A percentile compares a stretch with the other conserved stretches of the same genome.
Conservation (phyloP, 495 filamentous ascomycete species). For the Tuber aestivum region DNA sequence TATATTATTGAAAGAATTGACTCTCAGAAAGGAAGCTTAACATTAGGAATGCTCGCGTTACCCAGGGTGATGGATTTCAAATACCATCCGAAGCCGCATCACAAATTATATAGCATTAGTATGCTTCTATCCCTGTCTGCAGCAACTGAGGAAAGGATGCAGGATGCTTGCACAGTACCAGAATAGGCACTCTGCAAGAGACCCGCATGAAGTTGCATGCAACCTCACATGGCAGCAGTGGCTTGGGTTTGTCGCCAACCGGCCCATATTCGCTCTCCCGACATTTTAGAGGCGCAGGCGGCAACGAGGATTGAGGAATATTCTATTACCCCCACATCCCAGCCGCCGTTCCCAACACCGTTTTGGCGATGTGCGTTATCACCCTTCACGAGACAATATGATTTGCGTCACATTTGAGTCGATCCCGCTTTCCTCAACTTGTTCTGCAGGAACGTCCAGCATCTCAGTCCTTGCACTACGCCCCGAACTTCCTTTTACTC, state of each 20-base stretch:
- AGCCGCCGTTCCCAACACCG: slow-evolving; percentile 9
- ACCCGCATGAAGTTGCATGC: not conserved
- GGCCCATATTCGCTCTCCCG: slow-evolving; percentile 15
- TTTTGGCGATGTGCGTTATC: not conserved
- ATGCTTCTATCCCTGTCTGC: not conserved
- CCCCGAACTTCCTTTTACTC: not conserved
- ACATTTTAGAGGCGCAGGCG: slow-evolving; percentile 19
- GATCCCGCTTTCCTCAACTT: not conserved
- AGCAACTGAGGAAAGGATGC: not conserved
- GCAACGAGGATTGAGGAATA: slow-evolving; percentile 19
- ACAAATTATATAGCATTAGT: not conserved
- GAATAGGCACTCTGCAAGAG: not conserved
- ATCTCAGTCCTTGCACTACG: not conserved
- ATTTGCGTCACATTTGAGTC: slow-evolving; percentile 3
- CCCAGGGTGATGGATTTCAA: not conserved
- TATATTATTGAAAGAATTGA: not conserved
- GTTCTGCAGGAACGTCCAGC: not conserved
- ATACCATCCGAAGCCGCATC: not conserved
- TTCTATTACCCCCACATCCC: slow-evolving; percentile 18
- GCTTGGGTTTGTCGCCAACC: slow-evolving; percentile 10
- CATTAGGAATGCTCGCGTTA: not conserved
- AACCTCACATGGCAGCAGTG: not conserved
- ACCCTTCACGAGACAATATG: not conserved
- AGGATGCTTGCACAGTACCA: not conserved
- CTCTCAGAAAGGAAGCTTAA: not conserved